phyloP scores from a whole-genome alignment of 2,329 filamentous ascomycete species.

The Calonectria crousiana region DNA sequence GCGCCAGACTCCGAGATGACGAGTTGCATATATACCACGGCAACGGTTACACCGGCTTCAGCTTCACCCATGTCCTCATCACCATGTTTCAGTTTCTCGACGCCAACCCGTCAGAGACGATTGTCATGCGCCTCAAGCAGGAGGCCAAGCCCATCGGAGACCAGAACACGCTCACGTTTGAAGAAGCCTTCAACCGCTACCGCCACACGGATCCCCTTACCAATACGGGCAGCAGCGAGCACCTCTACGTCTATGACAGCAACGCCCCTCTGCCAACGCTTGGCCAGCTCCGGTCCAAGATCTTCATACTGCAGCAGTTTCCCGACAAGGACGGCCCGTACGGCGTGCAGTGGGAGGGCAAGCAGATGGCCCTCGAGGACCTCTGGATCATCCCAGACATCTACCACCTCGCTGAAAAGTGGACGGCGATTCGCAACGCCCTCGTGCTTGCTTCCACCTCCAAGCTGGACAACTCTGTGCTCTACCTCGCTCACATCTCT shows the following conservation, averaged over 20 bases:
- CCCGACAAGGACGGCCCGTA: constrained; percentile 49
- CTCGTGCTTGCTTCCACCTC: constrained; percentile 53
- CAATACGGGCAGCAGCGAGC: constrained; percentile 47
- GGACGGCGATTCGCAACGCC: constrained; percentile 56
- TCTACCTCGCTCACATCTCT: constrained; percentile 62
- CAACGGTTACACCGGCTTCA: constrained; percentile 58
- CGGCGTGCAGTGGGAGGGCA: constrained; percentile 59
- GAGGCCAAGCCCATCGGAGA: constrained; percentile 55
- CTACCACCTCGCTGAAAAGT: constrained; percentile 59
- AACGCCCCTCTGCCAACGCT: constrained; percentile 55
- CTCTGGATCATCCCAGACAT: constrained; percentile 59
- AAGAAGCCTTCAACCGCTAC: constrained; percentile 59
- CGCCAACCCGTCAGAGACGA: constrained; percentile 57
- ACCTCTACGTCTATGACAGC: constrained; percentile 52
- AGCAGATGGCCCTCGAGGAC: constrained; percentile 61
- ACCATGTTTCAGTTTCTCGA: constrained; percentile 61
- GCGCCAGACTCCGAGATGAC: constrained; percentile 57
- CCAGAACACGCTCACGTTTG: constrained; percentile 55
- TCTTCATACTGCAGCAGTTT: constrained; percentile 64
- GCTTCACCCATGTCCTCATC: constrained; percentile 56
- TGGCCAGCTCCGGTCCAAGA: constrained; percentile 58
- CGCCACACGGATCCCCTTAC: constrained; percentile 51
- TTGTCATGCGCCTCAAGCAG: constrained; percentile 64
- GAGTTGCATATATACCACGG: constrained; percentile 62
- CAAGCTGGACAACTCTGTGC: constrained; percentile 48